These are phyloP conservation scores for Leccinum pachyderme DNA, from an alignment of 1,284 basidiomycete species.

Conservation along the genomic window DNA sequence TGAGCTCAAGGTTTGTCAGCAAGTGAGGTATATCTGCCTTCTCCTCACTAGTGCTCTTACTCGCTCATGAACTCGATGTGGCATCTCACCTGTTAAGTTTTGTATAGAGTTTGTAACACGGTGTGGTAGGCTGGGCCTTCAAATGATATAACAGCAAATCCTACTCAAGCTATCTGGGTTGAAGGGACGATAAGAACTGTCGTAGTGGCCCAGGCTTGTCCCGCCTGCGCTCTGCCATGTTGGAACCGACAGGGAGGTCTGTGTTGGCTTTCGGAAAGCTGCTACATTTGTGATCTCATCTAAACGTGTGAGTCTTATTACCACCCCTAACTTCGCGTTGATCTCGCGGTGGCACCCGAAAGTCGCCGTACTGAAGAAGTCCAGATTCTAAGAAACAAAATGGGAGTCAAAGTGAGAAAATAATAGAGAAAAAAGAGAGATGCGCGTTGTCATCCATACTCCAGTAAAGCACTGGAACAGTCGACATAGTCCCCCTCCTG, in stretches of 20 bases:
- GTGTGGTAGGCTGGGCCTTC: conserved; percentile 3
- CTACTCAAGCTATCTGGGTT: conserved; percentile 21
- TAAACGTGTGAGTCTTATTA: conserved; percentile 71
- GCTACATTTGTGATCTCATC: conserved; percentile 33
- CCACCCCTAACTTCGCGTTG: conserved; percentile 66
- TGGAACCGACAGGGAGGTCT: neutral
- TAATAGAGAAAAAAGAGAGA: conserved; percentile 1
- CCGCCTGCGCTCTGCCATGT: conserved; percentile 8
- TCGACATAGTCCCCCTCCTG: neutral
- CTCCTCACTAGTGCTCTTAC: conserved; percentile 5
- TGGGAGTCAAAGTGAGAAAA: conserved; percentile 10
- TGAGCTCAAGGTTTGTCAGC: conserved; percentile 9
- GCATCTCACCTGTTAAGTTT: conserved; percentile 12
- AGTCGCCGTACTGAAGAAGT: conserved; percentile 51
- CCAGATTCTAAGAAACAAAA: conserved; percentile 32
- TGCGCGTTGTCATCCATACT: conserved; percentile 2
- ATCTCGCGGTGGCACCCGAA: conserved; percentile 66
- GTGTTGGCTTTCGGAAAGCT: conserved; percentile 7
- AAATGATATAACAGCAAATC: conserved; percentile 23
- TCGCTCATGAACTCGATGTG: neutral
- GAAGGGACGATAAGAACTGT: conserved; percentile 5
- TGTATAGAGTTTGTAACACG: neutral
- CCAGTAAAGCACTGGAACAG: neutral
- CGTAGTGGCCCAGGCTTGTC: conserved; percentile 11
- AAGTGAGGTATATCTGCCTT: conserved; percentile 22